Percentiles rank a stretch among this genome's conserved stretches.
Evolutionary conservation across 202 grass and related monocot species (phyloP).

Genomic region (Alloteropsis angusta): DNA sequence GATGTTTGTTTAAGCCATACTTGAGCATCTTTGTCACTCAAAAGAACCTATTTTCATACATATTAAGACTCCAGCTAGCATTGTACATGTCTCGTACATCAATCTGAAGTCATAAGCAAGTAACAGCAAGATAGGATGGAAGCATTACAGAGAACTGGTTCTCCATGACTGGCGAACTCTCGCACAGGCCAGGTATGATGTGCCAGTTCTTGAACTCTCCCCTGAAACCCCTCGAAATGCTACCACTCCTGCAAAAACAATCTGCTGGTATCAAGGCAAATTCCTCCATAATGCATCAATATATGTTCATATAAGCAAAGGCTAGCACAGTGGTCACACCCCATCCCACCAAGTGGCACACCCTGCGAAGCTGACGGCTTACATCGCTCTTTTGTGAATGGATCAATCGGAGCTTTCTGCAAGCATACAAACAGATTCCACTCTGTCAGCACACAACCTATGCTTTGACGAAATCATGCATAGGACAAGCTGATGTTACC

Average conservation of each 20-base stretch:
- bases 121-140: constrained; percentile 11
- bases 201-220: constrained; percentile 99
- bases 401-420: constrained; percentile 99
- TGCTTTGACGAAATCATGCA: not conserved
- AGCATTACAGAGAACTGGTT: constrained; percentile 98
- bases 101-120: constrained; percentile 1
- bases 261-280: constrained; percentile 31
- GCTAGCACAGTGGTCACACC: constrained; percentile 32
- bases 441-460: not conserved
- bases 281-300: not conserved
- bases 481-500: constrained; percentile 37
- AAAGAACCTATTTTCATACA: not conserved
- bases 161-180: constrained; percentile 90
- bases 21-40: not conserved
- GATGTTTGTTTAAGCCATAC: not conserved
- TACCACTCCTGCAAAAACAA: constrained; percentile 73
- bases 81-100: not conserved
- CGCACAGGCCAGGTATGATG: constrained; percentile 91
- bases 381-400: constrained; percentile 81
- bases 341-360: constrained; percentile 97
- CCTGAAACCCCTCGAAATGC: constrained; percentile 98
- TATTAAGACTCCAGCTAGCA: not conserved
- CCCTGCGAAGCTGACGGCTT: constrained; percentile 94
- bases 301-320: not conserved
- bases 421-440: not conserved